Evolutionary conservation across 768 basidiomycete genomes (phyloP), one percentile per base, ranked within the genome.

Genomic region (Rubroboletus pulcherrimus): DNA sequence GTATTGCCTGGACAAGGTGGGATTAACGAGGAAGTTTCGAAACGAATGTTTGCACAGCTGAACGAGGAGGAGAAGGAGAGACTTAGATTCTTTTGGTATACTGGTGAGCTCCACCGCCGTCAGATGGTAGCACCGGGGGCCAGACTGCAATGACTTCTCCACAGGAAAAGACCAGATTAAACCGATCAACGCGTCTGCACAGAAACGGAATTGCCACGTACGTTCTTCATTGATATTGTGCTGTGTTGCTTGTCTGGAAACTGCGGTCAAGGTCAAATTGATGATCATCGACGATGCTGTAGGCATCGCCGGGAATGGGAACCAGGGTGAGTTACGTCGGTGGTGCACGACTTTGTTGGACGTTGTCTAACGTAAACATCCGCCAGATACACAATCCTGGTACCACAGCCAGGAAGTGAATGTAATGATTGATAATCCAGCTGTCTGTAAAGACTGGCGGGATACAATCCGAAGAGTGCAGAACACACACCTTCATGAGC

Each of bases 321-420:
- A 87, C 67, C 85, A 87, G 65, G 81, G 79, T 77, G 53, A 50
- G 68, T 61, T 33, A 35, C 24, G 12, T 45, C 10, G 17, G 14
- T 5, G 30, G 14, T 10, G 39, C 21, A 17, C 7, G 29, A 17
- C 49, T 35, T n/a, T 48, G 14, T 40, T 21, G 21, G 24, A 21
- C 44, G 43, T 24, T 26, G 49, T 57, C 43, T 68, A 31, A 40
- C 37, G 38, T 19, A 8, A 10, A 39, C 29, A 10, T 19, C 38
- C 33, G 8, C 14, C 62, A 77, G 84, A 85, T 56, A 79, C 82
- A 7, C 86, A 88, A 62, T 81, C 78, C 5, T 88, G 86, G 85
- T 87, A 78, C 73, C 87, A 89, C 67, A 83, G 81, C 41, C 82
- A 85, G 56, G 87, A 89, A 62, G 75, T 82, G 60, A 88, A 89